Evolutionary conservation across 129 eudicot species (phyloP), one percentile per base, ranked within the genome.

Genomic region (Escallonia herrerae): DNA sequence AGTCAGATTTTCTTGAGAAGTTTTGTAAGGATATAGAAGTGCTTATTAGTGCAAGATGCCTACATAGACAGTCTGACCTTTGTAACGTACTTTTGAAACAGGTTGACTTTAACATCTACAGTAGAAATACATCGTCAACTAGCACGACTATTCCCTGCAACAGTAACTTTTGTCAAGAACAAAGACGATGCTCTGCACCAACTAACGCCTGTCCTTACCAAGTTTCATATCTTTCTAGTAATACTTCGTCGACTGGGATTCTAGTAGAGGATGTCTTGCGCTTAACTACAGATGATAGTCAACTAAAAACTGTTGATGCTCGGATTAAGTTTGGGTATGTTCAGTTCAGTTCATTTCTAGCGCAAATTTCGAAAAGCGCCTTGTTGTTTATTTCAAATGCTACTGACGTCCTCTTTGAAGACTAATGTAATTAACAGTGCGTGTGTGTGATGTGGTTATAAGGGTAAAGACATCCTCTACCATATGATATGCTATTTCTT

Each of bases 301-400:
- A 68, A 40, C 54, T 72, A 62, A 81, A 76, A 71, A 11, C 65
- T 39, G 81, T 94, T 5, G 60, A 78, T 12, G 95, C 94, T 51
- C 83, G 79, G n/a, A 80, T 94, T 75, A 84, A 81, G 44, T 80
- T 94, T 49, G 99, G 99, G 99, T 94, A 70, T 22, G 84, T 73
- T 52, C 5, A 4, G 61, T 58, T 58, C 37, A 11, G 3, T 65
- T 64, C 33, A 53, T 53, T 53, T 6, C 58, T 53, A 5, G 49
- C 7, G 49, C 2, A 45, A 8, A 45, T 45, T 8, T 45, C 7
- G 49, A 58, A 45, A 45, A 45, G 7, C 49, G 49, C 9, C 49
- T 8, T 45, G 6, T 45, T 1, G 9, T 45, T 45, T 45, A 5
- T 8, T 1, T 45, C 49, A 45, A 8, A 5, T 5, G 6, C 9